Conservation (phyloP, 352 stramenopile species). For the Phytopythium oedochilum region DNA sequence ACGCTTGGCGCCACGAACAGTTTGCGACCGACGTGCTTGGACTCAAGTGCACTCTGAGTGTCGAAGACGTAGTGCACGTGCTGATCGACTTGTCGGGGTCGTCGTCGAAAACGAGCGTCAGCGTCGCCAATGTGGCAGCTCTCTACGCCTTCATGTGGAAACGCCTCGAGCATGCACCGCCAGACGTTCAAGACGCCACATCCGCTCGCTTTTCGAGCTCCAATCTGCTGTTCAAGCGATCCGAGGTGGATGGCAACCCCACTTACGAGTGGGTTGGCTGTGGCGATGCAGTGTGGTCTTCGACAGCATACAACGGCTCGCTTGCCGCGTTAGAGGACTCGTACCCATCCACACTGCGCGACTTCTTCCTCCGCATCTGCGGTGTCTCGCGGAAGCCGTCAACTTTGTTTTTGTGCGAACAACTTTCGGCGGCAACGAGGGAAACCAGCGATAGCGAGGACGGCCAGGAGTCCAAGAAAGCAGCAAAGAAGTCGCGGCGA, state of each 20-base stretch:
- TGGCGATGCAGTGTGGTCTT: conserved; percentile 40
- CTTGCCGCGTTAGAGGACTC: conserved; percentile 37
- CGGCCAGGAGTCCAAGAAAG: conserved; percentile 10
- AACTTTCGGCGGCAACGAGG: conserved; percentile 9
- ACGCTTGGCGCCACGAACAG: conserved; percentile 28
- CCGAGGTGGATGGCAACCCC: not conserved
- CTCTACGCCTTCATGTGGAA: conserved; percentile 46
- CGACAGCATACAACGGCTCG: conserved; percentile 19
- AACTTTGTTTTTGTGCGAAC: conserved; percentile 34
- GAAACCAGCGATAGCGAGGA: not conserved
- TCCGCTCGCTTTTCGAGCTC: conserved; percentile 14
- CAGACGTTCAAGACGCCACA: not conserved
- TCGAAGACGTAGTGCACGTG: conserved; percentile 37
- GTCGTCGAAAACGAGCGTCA: conserved; percentile 7
- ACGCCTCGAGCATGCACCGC: conserved; percentile 5
- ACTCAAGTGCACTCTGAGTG: conserved; percentile 33
- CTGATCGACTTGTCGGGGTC: conserved; percentile 24
- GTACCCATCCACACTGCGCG: conserved; percentile 43
- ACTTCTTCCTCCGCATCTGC: conserved; percentile 65
- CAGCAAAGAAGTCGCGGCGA: conserved; percentile 8
- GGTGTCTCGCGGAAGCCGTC: conserved; percentile 62
- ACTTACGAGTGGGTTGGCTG: conserved; percentile 1
- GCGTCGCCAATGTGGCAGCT: conserved; percentile 15
- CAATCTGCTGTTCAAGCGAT: conserved; percentile 20
- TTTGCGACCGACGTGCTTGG: conserved; percentile 32